Evolutionary conservation across 768 basidiomycete genomes (phyloP).

Genomic region (Hygrophorus russula): DNA sequence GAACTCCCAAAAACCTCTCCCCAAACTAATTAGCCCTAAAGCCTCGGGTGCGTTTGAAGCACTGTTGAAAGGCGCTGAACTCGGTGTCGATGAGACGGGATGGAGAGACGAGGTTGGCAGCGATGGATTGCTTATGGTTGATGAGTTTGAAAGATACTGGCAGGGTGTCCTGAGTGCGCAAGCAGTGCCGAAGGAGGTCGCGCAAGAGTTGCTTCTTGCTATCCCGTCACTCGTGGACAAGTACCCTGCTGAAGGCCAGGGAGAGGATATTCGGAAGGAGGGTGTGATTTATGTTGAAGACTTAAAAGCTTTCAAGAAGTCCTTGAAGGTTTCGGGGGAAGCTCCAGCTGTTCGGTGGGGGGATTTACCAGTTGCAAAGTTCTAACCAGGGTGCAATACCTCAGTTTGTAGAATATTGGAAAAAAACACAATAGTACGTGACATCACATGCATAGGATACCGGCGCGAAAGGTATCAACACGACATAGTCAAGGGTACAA

Average conservation of each 20-base stretch:
- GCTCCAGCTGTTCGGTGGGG: slow-evolving; percentile 69
- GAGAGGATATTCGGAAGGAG: slow-evolving; percentile 29
- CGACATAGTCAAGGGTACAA: neutral
- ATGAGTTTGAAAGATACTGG: slow-evolving; percentile 60
- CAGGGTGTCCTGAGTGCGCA: slow-evolving; percentile 24
- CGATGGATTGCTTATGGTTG: slow-evolving; percentile 39
- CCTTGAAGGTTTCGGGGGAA: slow-evolving; percentile 39
- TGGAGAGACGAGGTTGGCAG: slow-evolving; percentile 43
- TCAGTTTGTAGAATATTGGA: too few relatives aligned
- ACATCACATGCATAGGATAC: neutral
- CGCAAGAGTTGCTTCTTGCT: slow-evolving; percentile 34
- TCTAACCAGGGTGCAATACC: slow-evolving; percentile 21
- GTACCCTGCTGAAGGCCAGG: slow-evolving; percentile 45
- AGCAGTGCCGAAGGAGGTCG: slow-evolving; percentile 21
- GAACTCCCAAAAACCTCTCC: slow-evolving; percentile 53
- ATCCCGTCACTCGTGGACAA: slow-evolving; percentile 47
- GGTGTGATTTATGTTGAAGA: slow-evolving; percentile 57
- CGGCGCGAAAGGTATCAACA: neutral
- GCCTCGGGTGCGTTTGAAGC: slow-evolving; percentile 54
- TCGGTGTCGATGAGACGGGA: slow-evolving; percentile 37
- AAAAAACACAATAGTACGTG: too few relatives aligned
- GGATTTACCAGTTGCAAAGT: slow-evolving; percentile 53
- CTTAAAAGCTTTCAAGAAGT: slow-evolving; percentile 51
- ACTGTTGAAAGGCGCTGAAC: slow-evolving; percentile 33
- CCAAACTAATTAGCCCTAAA: slow-evolving; percentile 49